These are phyloP conservation scores for Solanum chmielewskii DNA, from an alignment of 257 asterid genomes.

Conservation along the genomic window DNA sequence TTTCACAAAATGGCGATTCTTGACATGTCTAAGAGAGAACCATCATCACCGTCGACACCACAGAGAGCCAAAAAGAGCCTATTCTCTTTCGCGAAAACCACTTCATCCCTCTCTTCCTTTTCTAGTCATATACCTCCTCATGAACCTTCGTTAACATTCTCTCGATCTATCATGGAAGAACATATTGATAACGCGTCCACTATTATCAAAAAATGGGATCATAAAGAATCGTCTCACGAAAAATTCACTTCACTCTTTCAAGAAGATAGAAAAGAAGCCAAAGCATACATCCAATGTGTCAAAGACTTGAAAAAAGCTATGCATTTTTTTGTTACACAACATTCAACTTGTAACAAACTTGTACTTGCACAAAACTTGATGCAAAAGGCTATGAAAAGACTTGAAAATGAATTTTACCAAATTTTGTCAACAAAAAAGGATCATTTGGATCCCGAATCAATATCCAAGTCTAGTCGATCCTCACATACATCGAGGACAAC, in stretches of 20 bases:
- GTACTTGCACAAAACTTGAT: constrained; percentile 43
- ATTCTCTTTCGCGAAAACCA: constrained; percentile 15
- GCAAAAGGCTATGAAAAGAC: constrained; percentile 49
- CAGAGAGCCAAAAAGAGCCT: constrained; percentile 7
- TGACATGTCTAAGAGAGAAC: neutral
- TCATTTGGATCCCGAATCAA: constrained; percentile 41
- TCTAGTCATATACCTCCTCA: constrained; percentile 16
- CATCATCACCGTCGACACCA: constrained; percentile 17
- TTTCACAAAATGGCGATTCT: neutral
- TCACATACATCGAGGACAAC: constrained; percentile 19
- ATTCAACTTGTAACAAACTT: constrained; percentile 26
- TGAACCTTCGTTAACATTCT: constrained; percentile 8
- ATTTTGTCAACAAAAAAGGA: constrained; percentile 32
- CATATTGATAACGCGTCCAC: constrained; percentile 23
- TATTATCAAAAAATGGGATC: constrained; percentile 44
- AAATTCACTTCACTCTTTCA: constrained; percentile 34
- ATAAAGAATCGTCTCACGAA: constrained; percentile 14
- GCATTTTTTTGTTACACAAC: constrained; percentile 33
- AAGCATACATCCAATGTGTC: constrained; percentile 31
- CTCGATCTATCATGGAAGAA: constrained; percentile 38
- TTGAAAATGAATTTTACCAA: constrained; percentile 49
- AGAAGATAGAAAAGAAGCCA: constrained; percentile 37
- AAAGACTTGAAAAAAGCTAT: constrained; percentile 37
- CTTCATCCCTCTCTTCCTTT: constrained; percentile 8
- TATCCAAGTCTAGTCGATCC: constrained; percentile 22